A percentile compares a stretch with the other conserved stretches of the same genome.
phyloP scores from a whole-genome alignment of 2,329 filamentous ascomycete genomes.

The Cladosporium sp. region DNA sequence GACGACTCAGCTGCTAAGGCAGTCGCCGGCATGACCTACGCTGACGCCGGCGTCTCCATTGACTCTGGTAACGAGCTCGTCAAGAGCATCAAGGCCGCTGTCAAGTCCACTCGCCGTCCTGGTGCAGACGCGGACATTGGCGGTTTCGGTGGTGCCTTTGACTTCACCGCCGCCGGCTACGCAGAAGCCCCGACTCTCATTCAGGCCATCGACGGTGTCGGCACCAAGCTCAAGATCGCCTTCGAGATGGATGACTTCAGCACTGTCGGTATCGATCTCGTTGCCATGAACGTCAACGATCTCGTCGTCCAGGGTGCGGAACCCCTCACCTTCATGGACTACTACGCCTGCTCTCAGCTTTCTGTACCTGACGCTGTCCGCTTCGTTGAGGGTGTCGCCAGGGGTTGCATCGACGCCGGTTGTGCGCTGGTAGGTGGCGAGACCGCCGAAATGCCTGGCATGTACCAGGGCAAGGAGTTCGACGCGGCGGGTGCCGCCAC shows the following conservation, averaged over 20 bases:
- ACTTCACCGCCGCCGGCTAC: constrained; percentile 70
- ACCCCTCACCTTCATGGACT: constrained; percentile 94
- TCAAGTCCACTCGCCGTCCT: constrained; percentile 75
- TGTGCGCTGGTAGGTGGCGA: constrained; percentile 95
- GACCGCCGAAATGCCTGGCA: constrained; percentile 96
- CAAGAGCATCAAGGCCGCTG: constrained; percentile 80
- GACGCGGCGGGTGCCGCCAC: constrained; percentile 88
- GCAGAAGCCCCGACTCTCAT: constrained; percentile 71
- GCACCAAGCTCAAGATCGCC: constrained; percentile 94
- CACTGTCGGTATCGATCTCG: constrained; percentile 92
- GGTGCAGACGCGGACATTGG: constrained; percentile 92
- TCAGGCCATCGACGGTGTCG: constrained; percentile 93
- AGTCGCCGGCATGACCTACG: constrained; percentile 64
- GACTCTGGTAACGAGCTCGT: constrained; percentile 92
- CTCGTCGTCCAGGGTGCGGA: constrained; percentile 92
- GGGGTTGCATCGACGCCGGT: constrained; percentile 75
- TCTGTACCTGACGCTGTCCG: constrained; percentile 68
- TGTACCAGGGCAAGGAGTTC: constrained; percentile 84
- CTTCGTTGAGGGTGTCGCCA: constrained; percentile 88
- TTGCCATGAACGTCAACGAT: constrained; percentile 99
- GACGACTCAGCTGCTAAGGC: constrained; percentile 17
- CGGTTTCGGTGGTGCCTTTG: constrained; percentile 85
- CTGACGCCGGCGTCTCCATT: constrained; percentile 86
- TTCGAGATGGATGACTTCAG: constrained; percentile 84
- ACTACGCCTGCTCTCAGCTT: constrained; percentile 89